Evolutionary conservation across 2,329 filamentous ascomycete genomes (phyloP).

Genomic region (Microdochium bolleyi): DNA sequence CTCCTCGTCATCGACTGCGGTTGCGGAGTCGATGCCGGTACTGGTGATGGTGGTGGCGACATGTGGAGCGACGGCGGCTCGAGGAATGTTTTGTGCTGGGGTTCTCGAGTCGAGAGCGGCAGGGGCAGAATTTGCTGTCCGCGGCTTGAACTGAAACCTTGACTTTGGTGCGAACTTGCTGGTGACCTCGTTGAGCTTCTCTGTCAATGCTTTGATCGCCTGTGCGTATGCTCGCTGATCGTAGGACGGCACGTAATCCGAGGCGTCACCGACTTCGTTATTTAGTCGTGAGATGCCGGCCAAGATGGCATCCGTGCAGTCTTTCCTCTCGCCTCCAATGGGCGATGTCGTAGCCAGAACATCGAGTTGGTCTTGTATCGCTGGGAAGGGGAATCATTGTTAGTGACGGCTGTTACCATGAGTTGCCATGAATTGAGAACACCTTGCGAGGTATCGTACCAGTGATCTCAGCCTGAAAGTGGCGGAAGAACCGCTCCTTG

Average conservation of each 20-base stretch:
- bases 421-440: too few relatives aligned
- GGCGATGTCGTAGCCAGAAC: conserved; percentile 55
- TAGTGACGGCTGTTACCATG: background rate
- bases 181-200: conserved; percentile 66
- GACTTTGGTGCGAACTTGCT: conserved; percentile 63
- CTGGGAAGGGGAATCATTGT: conserved; percentile 31
- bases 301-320: conserved; percentile 74
- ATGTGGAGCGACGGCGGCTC: conserved; percentile 7
- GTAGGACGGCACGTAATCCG: conserved; percentile 76
- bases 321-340: conserved; percentile 66
- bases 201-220: conserved; percentile 73
- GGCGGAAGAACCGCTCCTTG: conserved; percentile 77
- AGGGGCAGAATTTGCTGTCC: conserved; percentile 43
- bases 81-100: conserved; percentile 27
- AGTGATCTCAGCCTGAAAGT: conserved; percentile 70
- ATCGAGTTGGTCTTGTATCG: conserved; percentile 68
- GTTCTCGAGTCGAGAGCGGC: conserved; percentile 14
- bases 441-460: too few relatives aligned
- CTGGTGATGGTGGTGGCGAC: conserved; percentile 1
- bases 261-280: conserved; percentile 76
- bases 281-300: conserved; percentile 74
- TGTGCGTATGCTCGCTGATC: conserved; percentile 82
- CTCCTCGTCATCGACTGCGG: conserved; percentile 13
- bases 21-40: conserved; percentile 24
- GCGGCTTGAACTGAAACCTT: conserved; percentile 75